Evolutionary conservation across 257 asterid genomes (phyloP).

Genomic region (Forsythia suspensa): DNA sequence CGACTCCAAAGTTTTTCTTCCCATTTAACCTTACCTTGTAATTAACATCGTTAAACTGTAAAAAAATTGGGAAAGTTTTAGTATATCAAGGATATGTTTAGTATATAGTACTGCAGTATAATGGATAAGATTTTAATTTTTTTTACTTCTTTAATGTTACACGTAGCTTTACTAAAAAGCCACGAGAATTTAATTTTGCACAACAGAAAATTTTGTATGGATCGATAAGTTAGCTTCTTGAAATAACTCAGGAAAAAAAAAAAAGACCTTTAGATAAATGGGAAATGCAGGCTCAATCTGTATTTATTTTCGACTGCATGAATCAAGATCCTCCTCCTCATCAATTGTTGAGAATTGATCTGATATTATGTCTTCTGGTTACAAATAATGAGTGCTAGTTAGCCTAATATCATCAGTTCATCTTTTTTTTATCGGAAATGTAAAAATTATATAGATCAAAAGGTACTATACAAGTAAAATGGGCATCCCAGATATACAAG

Average conservation of each 20-base stretch:
- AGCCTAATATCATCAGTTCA: not conserved
- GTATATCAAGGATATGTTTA: not conserved
- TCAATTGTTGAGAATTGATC: conserved; percentile 16
- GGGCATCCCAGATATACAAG: too few relatives aligned
- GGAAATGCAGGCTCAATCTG: conserved; percentile 37
- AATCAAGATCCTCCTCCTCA: conserved; percentile 26
- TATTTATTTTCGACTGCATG: conserved; percentile 27
- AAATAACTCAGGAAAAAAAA: not conserved
- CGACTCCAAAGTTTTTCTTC: conserved; percentile 18
- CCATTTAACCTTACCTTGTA: conserved; percentile 28
- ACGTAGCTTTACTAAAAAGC: too few relatives aligned
- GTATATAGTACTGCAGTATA: too few relatives aligned
- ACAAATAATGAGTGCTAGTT: not conserved
- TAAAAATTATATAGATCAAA: too few relatives aligned
- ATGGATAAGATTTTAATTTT: too few relatives aligned
- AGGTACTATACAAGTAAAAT: too few relatives aligned
- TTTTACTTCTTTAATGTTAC: too few relatives aligned
- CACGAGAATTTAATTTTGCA: too few relatives aligned
- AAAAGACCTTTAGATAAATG: conserved; percentile 43
- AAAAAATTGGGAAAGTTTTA: not conserved
- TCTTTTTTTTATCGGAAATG: too few relatives aligned
- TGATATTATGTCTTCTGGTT: conserved; percentile 10
- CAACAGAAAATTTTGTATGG: too few relatives aligned
- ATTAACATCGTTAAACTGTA: conserved; percentile 46
- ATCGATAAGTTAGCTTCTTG: too few relatives aligned